Base-by-base conservation (phyloP, 139 green algal species). In the Nannochloris sp. region DNA sequence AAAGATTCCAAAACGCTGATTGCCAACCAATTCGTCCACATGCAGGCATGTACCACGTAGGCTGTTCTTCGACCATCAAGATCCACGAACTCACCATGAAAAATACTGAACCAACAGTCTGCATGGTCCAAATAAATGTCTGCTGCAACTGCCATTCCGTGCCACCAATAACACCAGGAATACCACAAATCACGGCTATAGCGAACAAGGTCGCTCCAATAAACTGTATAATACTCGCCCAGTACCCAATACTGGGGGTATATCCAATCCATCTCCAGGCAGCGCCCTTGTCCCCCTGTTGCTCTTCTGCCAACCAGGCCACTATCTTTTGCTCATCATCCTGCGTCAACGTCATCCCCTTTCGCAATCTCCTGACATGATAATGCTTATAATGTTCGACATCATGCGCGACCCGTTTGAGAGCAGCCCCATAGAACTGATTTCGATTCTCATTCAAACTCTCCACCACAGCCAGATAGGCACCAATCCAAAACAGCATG, bases 61-160 rank as follows among this genome's bases (percentile, higher is more conserved):
- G 20, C 25, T 64, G 58, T 17, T 64, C 58, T 51, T 64, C 58
- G 20, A 64, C n/a, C 58, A 64, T 64, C 40, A 64, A 17, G 12
- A 64, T 64, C 58, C 20, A 28, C 5, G 58, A 64, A 51, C 58
- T 64, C 3, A 64, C 4, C 1, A 64, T 28, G 23, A 64, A 64
- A 2, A 29, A 29, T 2, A 64, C 25, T 11, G 23, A 49, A 50
- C 58, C 58, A 14, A 51, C 20, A 13, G 12, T 17, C 4, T 64
- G 58, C 58, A 64, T 64, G 58, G 58, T 64, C 58, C 58, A 64
- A 51, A 49, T 51, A 29, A 64, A 51, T 20, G 58, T 25, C 14
- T 29, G 20, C 25, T 64, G 58, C 25, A 64, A 51, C 25, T 64
- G 58, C 58, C 58, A 64, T 28, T 64, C 0, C 12, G 40, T 64